These are phyloP conservation scores for Pseudogymnoascus sp. DNA, from an alignment of 2,329 filamentous ascomycete genomes.

Conservation along the genomic window DNA sequence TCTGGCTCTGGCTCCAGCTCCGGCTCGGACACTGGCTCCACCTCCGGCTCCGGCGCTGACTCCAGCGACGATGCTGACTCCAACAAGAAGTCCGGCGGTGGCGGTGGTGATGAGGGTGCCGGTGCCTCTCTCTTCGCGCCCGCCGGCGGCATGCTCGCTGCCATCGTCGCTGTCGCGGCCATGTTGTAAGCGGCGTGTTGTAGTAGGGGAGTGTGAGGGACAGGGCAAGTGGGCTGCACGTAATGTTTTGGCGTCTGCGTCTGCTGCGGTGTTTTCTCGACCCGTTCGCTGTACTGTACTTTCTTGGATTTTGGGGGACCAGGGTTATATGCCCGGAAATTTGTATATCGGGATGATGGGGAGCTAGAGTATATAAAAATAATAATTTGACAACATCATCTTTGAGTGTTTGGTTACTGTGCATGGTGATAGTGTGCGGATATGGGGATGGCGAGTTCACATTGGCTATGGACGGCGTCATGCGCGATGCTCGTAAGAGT, in stretches of 20 bases:
- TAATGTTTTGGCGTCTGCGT: neutral
- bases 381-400: neutral
- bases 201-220: neutral
- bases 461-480: neutral
- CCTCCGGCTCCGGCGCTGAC: no score
- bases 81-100: neutral
- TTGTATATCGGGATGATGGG: neutral
- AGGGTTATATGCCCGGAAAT: neutral
- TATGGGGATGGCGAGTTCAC: neutral
- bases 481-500: neutral
- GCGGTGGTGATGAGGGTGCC: neutral
- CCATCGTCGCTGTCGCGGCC: neutral
- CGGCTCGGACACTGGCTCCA: no score
- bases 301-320: neutral
- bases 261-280: neutral
- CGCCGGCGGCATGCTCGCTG: neutral
- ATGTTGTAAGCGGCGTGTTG: neutral
- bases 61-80: no score
- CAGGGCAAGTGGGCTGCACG: neutral
- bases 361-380: neutral
- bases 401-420: neutral
- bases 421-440: neutral
- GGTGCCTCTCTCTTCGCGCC: neutral
- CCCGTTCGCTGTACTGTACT: neutral
- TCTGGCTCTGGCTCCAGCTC: no score